These are phyloP conservation scores for Phytophthora pseudosyringae DNA, from an alignment of 352 stramenopile species.

Conservation along the genomic window DNA sequence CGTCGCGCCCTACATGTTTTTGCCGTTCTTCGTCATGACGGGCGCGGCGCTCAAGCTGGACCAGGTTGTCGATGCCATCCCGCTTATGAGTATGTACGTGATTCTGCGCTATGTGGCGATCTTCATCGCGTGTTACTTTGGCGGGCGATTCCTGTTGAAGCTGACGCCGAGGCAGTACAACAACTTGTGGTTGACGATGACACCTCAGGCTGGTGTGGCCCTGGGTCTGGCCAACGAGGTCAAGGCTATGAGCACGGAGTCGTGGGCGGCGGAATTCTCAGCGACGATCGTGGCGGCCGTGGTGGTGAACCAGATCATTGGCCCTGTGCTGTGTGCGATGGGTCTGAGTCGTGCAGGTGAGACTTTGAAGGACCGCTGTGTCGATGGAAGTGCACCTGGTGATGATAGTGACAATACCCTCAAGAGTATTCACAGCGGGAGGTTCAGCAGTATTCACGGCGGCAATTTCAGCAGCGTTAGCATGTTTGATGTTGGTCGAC, in stretches of 20 bases:
- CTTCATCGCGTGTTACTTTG: conserved; percentile 69
- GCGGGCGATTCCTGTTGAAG: conserved; percentile 63
- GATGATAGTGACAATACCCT: conserved; percentile 10
- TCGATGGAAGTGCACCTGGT: conserved; percentile 5
- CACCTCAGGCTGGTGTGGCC: conserved; percentile 65
- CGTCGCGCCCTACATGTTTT: conserved; percentile 69
- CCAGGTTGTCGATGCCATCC: conserved; percentile 61
- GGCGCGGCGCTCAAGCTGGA: conserved; percentile 69
- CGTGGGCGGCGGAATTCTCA: conserved; percentile 64
- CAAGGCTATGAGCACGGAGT: conserved; percentile 55
- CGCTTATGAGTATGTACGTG: conserved; percentile 71
- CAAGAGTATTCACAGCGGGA: conserved; percentile 11
- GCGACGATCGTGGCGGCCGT: conserved; percentile 71
- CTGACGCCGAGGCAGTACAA: conserved; percentile 65
- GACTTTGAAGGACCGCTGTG: conserved; percentile 38
- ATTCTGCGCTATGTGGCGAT: conserved; percentile 62
- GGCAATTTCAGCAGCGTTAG: conserved; percentile 14
- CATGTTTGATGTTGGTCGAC: conserved; percentile 13
- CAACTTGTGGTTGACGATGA: conserved; percentile 78
- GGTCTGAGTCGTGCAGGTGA: conserved; percentile 60
- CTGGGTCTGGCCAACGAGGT: conserved; percentile 70
- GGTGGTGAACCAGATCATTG: conserved; percentile 76
- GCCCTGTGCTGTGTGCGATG: conserved; percentile 62
- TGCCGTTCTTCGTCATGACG: conserved; percentile 82
- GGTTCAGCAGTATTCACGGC: conserved; percentile 12